Conservation (phyloP, 2,329 filamentous ascomycete species). For the Sporothrix schenckii region DNA sequence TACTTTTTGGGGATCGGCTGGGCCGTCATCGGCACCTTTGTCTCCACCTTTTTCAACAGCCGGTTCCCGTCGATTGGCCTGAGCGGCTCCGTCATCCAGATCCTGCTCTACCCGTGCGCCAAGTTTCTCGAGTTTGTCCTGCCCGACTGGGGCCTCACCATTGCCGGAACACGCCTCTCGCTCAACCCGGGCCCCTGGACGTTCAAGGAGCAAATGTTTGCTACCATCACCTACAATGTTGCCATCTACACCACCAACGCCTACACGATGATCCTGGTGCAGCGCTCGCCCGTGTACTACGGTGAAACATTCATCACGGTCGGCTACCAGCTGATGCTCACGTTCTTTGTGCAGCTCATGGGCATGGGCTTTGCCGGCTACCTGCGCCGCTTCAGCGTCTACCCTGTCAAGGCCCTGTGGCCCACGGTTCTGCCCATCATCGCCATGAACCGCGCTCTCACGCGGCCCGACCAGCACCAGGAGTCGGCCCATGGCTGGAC, state of each 20-base stretch:
- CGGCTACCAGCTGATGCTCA: constrained; percentile 48
- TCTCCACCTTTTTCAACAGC: constrained; percentile 49
- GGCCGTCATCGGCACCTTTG: constrained; percentile 47
- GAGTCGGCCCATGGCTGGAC: constrained; percentile 50
- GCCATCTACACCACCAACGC: constrained; percentile 45
- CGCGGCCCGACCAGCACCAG: constrained; percentile 44
- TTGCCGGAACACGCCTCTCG: constrained; percentile 46
- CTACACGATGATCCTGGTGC: constrained; percentile 45
- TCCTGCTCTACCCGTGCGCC: constrained; percentile 53
- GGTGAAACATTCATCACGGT: constrained; percentile 47
- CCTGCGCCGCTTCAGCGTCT: constrained; percentile 46
- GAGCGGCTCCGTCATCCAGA: constrained; percentile 48
- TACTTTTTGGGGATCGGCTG: constrained; percentile 49
- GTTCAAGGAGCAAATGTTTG: constrained; percentile 50
- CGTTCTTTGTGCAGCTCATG: constrained; percentile 48
- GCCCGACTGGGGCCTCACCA: constrained; percentile 50
- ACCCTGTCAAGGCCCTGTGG: constrained; percentile 48
- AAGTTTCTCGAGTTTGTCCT: constrained; percentile 49
- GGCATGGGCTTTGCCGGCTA: constrained; percentile 51
- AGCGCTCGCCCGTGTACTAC: constrained; percentile 47
- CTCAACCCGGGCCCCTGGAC: constrained; percentile 50
- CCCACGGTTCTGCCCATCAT: constrained; percentile 47
- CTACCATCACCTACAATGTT: constrained; percentile 48
- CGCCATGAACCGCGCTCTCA: constrained; percentile 44
- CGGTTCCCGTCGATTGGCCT: constrained; percentile 47